Evolutionary conservation across 331 rosid genomes (phyloP).

Genomic region (Prunus yedoensis): DNA sequence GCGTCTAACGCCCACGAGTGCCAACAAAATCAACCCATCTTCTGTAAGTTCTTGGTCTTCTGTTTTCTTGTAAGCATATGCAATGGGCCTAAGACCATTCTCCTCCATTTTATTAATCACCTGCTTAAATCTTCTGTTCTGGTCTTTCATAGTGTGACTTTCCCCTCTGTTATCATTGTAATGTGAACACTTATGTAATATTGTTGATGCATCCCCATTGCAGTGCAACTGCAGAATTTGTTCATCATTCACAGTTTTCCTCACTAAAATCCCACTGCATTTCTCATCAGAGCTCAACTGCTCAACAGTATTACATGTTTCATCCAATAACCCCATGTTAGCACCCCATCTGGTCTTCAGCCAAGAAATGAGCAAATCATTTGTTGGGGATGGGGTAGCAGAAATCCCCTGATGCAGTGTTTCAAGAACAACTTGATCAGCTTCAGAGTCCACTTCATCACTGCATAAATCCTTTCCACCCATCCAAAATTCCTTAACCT

Average conservation of each 20-base stretch:
- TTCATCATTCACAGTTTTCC: constrained; percentile 19
- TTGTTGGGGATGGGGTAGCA: constrained; percentile 9
- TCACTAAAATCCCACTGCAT: constrained; percentile 36
- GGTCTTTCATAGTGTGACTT: constrained; percentile 30
- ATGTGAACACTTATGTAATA: constrained; percentile 59
- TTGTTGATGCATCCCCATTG: constrained; percentile 50
- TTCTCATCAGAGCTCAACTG: constrained; percentile 24
- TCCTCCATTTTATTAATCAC: constrained; percentile 43
- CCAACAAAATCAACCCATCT: constrained; percentile 47
- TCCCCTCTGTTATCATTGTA: constrained; percentile 44
- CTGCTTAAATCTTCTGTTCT: constrained; percentile 21
- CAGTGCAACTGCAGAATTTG: constrained; percentile 42
- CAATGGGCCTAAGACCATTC: constrained; percentile 51
- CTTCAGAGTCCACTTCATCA: constrained; percentile 9
- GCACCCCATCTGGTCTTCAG: constrained; percentile 21
- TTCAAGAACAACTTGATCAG: constrained; percentile 16
- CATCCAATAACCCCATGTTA: background rate
- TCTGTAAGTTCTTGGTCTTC: constrained; percentile 27
- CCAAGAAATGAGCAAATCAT: constrained; percentile 32
- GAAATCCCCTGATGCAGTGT: constrained; percentile 37
- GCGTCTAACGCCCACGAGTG: constrained; percentile 50
- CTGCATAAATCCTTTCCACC: constrained; percentile 38
- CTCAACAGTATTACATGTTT: constrained; percentile 12
- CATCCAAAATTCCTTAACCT: constrained; percentile 43
- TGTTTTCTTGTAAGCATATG: constrained; percentile 50